These are phyloP conservation scores for Lipomyces spencermartinsiae DNA, from an alignment of 805 yeast species.

Conservation along the genomic window DNA sequence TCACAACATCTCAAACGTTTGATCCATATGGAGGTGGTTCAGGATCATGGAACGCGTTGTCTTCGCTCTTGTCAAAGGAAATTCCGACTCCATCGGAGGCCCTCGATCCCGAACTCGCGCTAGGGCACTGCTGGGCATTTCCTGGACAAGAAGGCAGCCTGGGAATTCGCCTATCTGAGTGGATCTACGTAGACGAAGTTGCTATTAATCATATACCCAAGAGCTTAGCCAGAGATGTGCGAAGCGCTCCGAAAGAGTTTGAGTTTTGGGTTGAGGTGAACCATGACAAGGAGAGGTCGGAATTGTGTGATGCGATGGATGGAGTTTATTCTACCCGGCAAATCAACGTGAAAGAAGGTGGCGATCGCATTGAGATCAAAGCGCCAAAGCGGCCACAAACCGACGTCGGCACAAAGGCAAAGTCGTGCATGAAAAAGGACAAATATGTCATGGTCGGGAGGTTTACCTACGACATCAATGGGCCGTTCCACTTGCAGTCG, in stretches of 20 bases:
- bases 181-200: conserved; percentile 39
- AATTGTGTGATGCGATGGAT: conserved; percentile 12
- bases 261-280: conserved; percentile 43
- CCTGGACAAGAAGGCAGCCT: conserved; percentile 43
- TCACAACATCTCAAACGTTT: conserved; percentile 39
- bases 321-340: background rate
- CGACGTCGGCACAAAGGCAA: background rate
- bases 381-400: background rate
- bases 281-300: conserved; percentile 25
- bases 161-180: conserved; percentile 41
- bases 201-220: conserved; percentile 42
- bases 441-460: conserved; percentile 38
- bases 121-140: conserved; percentile 48
- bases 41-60: conserved; percentile 20
- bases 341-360: background rate
- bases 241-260: conserved; percentile 43
- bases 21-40: conserved; percentile 24
- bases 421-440: background rate
- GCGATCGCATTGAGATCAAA: conserved; percentile 8
- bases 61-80: conserved; percentile 18
- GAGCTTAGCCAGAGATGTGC: conserved; percentile 38
- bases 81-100: conserved; percentile 28
- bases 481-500: conserved; percentile 38
- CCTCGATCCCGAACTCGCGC: conserved; percentile 34
- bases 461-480: conserved; percentile 39